phyloP scores from a whole-genome alignment of 768 basidiomycete species.

The Lentinula edodes region DNA sequence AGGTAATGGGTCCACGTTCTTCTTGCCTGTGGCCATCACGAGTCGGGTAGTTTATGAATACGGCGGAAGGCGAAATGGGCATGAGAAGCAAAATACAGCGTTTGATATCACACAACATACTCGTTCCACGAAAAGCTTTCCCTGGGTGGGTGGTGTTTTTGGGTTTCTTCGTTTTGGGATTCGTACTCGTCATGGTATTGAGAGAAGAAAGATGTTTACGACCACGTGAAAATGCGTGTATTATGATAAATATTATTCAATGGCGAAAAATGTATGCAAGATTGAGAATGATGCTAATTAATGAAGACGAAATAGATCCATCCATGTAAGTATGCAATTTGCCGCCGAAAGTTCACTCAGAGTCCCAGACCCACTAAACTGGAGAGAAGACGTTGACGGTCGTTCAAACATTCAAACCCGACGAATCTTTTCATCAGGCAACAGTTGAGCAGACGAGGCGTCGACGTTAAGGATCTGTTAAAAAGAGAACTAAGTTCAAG shows the following conservation, averaged over 20 bases:
- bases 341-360: background rate
- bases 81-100: background rate
- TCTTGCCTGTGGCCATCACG: background rate
- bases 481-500: background rate
- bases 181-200: background rate
- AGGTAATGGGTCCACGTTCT: background rate
- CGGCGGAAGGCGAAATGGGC: too few species aligned
- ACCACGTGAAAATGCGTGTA: background rate
- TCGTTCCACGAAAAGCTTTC: constrained; percentile 1
- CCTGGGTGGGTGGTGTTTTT: background rate
- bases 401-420: background rate
- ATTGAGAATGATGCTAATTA: background rate
- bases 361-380: background rate
- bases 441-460: background rate
- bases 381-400: too few species aligned
- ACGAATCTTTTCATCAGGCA: background rate
- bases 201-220: background rate
- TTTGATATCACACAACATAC: background rate
- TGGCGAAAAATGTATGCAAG: background rate
- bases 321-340: background rate
- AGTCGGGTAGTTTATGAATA: too few species aligned
- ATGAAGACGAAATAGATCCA: background rate
- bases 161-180: background rate
- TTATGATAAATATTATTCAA: background rate
- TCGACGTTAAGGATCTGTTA: background rate